A percentile compares a stretch with the other conserved stretches of the same genome.
These are phyloP conservation scores for Trichosporon sp. DNA, from an alignment of 1,284 basidiomycete genomes.

Conservation along the genomic window DNA sequence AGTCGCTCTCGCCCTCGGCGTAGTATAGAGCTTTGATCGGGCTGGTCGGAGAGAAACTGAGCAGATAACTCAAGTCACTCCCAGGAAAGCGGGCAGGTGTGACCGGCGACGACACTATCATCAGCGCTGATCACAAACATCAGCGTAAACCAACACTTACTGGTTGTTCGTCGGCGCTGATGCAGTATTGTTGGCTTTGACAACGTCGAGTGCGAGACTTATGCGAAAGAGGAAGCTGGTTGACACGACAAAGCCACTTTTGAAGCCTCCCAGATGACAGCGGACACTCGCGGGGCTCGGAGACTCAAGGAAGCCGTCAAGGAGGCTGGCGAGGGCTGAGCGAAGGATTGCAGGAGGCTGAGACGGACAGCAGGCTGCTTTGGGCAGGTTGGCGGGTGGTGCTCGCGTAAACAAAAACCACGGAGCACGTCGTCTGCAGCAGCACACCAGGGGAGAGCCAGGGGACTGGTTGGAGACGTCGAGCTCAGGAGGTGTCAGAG, in stretches of 20 bases:
- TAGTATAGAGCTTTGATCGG: slow-evolving; percentile 15
- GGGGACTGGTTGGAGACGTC: not conserved
- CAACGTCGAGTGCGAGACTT: not conserved
- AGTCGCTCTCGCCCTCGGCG: not conserved
- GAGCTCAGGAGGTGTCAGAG: not conserved
- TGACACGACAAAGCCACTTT: slow-evolving; percentile 1
- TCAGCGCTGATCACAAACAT: slow-evolving; percentile 7
- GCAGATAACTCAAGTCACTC: not conserved
- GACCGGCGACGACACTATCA: slow-evolving; percentile 13
- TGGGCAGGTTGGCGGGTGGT: not conserved
- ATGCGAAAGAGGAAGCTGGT: not conserved
- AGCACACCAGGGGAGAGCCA: too few species aligned
- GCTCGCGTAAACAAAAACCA: not conserved
- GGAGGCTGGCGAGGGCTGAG: not conserved
- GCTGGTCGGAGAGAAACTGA: slow-evolving; percentile 3
- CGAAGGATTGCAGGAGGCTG: not conserved
- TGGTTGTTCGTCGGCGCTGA: not conserved
- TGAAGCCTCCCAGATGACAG: not conserved
- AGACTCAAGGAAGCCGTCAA: not conserved
- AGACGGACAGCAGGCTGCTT: not conserved
- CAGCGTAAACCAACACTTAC: not conserved
- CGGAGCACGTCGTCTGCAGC: not conserved
- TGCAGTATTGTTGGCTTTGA: not conserved
- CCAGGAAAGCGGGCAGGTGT: not conserved
- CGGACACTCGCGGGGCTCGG: not conserved